Evolutionary conservation across 2,329 filamentous ascomycete species (phyloP).

Genomic region (Alternaria sp.): DNA sequence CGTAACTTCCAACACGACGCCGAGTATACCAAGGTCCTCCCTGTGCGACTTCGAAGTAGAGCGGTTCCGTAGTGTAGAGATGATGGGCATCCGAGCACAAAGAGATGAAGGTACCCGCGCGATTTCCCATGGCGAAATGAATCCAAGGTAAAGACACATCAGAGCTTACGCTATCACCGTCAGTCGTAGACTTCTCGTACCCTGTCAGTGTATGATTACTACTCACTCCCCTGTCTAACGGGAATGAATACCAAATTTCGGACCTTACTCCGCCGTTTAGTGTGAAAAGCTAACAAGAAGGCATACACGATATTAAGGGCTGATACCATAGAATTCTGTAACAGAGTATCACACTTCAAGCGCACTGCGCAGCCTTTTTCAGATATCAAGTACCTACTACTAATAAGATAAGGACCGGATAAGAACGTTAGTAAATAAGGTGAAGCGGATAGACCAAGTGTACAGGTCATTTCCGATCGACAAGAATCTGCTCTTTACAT

Average conservation of each 20-base stretch:
- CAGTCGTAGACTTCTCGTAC: background rate
- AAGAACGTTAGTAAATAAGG: background rate
- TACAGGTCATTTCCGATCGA: background rate
- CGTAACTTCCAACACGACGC: background rate
- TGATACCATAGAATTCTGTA: background rate
- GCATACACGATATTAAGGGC: background rate
- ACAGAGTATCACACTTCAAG: background rate
- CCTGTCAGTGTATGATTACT: background rate
- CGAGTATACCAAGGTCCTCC: too few species aligned
- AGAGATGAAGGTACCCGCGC: background rate
- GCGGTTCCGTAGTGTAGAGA: background rate
- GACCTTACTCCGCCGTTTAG: background rate
- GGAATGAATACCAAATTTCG: background rate
- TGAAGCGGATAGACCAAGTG: background rate
- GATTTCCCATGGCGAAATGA: background rate
- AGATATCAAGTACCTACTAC: background rate
- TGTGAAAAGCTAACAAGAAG: background rate
- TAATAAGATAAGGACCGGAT: background rate
- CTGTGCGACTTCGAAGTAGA: background rate
- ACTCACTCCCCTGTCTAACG: background rate
- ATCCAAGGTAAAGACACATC: background rate
- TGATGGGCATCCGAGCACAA: background rate
- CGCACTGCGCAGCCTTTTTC: background rate
- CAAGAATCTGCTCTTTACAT: background rate
- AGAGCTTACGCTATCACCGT: background rate